Evolutionary conservation across 257 asterid species (phyloP), one percentile per base, ranked within the genome.

Genomic region (Solanum virginianum): DNA sequence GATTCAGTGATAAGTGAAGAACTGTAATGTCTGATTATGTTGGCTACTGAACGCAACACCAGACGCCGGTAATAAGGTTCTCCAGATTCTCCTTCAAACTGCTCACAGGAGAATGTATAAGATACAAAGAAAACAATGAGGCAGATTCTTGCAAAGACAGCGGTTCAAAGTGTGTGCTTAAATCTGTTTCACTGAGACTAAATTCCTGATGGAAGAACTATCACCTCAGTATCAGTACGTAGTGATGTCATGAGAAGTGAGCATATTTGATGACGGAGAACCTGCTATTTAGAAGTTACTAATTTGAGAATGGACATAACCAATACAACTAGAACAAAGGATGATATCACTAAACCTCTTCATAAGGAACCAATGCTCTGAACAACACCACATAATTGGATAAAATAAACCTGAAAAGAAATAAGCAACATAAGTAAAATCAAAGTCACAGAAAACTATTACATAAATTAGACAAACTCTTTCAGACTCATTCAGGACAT

Each of bases 231-330:
- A 85, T 97, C 95, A 11, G 97, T 95, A 65, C 99, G 98, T 70
- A 97, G 97, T 79, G 99, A 97, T 69, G 98, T 97, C 99, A 97
- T 97, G 84, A 97, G 97, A 86, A 97, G 97, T 85, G 99, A 97
- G 89, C 98, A 97, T 87, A 95, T 92, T 88, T 94, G 95, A 88
- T 88, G 94, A 65, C 97, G 97, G 87, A 95, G 90, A 86, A 93
- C 94, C 99, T 97, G 97, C 89, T 81, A 41, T 89, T 71, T 84
- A 80, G 56, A 69, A 55, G 88, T 75, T 63, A 85, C 65, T 29
- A 71, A 88, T 90, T 85, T 91, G 90, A 88, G 86, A 87, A 89
- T 59, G 51, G 87, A 82, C 75, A 82, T 20, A 9, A 54, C 74
- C 41, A 57, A 79, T 79, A 51, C 62, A 39, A 83, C 79, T 83